These are phyloP conservation scores for Gentiana straminea DNA, from an alignment of 257 asterid species.

Conservation along the genomic window DNA sequence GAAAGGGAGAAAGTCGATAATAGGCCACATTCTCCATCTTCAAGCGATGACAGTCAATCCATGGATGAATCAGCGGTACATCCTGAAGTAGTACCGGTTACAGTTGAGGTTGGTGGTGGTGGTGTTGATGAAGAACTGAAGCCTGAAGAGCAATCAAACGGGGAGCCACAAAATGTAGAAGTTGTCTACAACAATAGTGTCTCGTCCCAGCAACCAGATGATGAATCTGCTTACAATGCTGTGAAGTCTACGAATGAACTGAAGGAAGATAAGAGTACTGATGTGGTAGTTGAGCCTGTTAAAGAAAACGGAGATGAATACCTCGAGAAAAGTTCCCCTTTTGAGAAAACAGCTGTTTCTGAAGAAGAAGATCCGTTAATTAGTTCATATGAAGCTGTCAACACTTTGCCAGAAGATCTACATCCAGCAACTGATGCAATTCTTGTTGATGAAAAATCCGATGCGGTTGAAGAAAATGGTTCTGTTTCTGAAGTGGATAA, in stretches of 20 bases:
- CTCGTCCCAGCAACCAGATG: background rate
- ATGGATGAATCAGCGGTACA: slow-evolving; percentile 6
- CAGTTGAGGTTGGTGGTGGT: background rate
- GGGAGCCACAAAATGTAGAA: slow-evolving; percentile 15
- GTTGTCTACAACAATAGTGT: slow-evolving; percentile 12
- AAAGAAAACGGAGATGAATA: slow-evolving; percentile 28
- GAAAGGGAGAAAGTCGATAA: slow-evolving; percentile 17
- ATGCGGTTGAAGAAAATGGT: slow-evolving; percentile 12
- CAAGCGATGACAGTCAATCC: slow-evolving; percentile 10
- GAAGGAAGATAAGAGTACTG: background rate
- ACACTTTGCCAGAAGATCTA: slow-evolving; percentile 16
- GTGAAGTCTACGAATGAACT: background rate
- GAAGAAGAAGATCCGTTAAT: slow-evolving; percentile 16
- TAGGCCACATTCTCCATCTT: slow-evolving; percentile 4
- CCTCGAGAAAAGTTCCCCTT: slow-evolving; percentile 16
- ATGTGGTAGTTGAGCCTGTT: slow-evolving; percentile 2
- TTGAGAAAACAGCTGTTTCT: slow-evolving; percentile 15
- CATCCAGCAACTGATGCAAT: background rate
- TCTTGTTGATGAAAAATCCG: slow-evolving; percentile 11
- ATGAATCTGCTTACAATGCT: background rate
- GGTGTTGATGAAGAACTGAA: slow-evolving; percentile 19
- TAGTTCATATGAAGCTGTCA: slow-evolving; percentile 17
- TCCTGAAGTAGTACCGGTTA: slow-evolving; percentile 2
- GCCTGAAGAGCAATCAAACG: slow-evolving; percentile 18
- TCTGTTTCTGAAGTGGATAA: slow-evolving; percentile 16